Evolutionary conservation across 2,329 filamentous ascomycete genomes (phyloP), one percentile per base, ranked within the genome.

Genomic region (Botryotinia globosa): DNA sequence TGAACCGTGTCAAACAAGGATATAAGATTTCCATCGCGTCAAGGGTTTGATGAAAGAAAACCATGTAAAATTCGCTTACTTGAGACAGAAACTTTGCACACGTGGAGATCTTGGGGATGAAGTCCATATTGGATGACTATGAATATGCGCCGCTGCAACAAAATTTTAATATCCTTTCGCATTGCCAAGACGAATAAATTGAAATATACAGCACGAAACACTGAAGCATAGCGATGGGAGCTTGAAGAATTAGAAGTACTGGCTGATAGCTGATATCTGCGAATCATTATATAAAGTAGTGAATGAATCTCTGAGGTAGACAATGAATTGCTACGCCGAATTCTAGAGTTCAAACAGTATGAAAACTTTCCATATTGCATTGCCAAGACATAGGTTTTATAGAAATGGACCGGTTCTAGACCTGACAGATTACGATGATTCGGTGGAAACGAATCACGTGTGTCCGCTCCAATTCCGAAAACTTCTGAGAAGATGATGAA

Each of bases 201-300:
- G 14, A 32, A 56, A 8, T 18, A 18, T 6, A 54, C 51, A 54
- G 25, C 4, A 56, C 51, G 51, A 32, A 56, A 56, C 3, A 4
- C 0, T 29, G n/a, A 32, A 16, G 1, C 3, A 29, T 29, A 3
- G n/a, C 7, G n/a, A 29, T 32, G 7, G 18, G 9, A 18, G n/a
- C 14, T 16, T 18, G 51, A 29, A 29, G 16, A 29, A 29, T 18
- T 4, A 29, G n/a, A 56, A 32, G 6, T 32, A 12, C 14, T 56
- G n/a, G 51, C 14, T 9, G 3, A 29, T 4, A 8, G 29, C n/a
- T 9, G 3, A 29, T 4, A 8, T 29, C n/a, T 9, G n/a, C 9
- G n/a, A 56, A 18, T 18, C 1, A 9, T 29, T 29, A 18, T 18
- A 18, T 29, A 32, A 29, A 56, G n/a, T 18, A 56, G 51, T 56